Evolutionary conservation across 805 yeast species (phyloP).

Genomic region (Sungouiella blattae): DNA sequence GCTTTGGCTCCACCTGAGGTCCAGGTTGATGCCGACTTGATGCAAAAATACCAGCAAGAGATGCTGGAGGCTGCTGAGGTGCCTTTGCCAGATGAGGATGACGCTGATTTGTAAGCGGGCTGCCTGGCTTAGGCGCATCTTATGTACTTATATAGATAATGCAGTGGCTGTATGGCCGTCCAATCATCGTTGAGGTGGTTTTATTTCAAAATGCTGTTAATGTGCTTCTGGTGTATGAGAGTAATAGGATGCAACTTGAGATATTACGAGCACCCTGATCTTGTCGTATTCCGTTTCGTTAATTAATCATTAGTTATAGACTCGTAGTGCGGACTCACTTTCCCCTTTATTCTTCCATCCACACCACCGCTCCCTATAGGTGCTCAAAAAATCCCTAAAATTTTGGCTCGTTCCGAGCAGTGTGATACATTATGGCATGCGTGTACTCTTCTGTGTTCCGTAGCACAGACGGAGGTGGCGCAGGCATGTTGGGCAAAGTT

Average conservation of each 20-base stretch:
- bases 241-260: no score
- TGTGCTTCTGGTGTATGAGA: no score
- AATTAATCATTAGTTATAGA: no score
- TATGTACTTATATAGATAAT: constrained; percentile 4
- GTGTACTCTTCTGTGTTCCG: constrained; percentile 12
- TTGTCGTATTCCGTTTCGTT: no score
- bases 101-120: constrained; percentile 82
- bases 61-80: constrained; percentile 99
- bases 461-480: constrained; percentile 16
- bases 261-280: no score
- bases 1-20: constrained; percentile 99
- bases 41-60: constrained; percentile 98
- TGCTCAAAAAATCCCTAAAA: constrained; percentile 3
- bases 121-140: neutral
- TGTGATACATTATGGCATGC: constrained; percentile 10
- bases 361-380: no score
- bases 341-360: no score
- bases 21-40: constrained; percentile 90
- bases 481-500: constrained; percentile 10
- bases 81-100: constrained; percentile 99
- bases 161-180: constrained; percentile 3
- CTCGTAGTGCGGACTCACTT: no score
- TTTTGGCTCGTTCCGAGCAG: constrained; percentile 11
- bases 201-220: no score
- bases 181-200: no score